Percentiles rank a stretch among this genome's conserved stretches.
Evolutionary conservation across 805 yeast species (phyloP).

Genomic region (Jamesozyma hellenica): DNA sequence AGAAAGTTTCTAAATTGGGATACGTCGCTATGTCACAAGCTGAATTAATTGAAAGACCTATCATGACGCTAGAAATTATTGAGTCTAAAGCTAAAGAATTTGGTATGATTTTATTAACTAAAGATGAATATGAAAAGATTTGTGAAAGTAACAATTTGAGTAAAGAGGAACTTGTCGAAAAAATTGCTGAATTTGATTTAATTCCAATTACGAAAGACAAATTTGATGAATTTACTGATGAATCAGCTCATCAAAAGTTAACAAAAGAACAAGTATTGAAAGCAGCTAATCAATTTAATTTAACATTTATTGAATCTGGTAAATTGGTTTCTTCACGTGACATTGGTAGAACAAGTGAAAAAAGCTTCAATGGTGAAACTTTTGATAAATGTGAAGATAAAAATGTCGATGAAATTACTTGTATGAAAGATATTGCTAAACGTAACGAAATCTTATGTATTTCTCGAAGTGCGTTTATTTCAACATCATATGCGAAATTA

Average conservation of each 20-base stretch:
- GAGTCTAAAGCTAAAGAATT: conserved; percentile 8
- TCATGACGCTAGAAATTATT: neutral
- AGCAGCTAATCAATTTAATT: conserved; percentile 20
- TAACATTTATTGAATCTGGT: conserved; percentile 5
- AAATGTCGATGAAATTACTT: conserved; percentile 10
- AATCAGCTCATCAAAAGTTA: conserved; percentile 23
- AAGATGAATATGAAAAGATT: conserved; percentile 1
- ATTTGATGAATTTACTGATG: conserved; percentile 22
- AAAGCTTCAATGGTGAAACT: conserved; percentile 2
- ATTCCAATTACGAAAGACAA: conserved; percentile 31
- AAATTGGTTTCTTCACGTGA: conserved; percentile 7
- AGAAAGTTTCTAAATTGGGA: conserved; percentile 14
- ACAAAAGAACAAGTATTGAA: conserved; percentile 14
- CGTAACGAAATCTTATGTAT: conserved; percentile 42
- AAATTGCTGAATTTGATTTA: conserved; percentile 11
- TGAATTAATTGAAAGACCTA: conserved; percentile 5
- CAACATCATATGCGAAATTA: conserved; percentile 47
- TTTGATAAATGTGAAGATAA: conserved; percentile 7
- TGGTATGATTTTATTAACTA: conserved; percentile 10
- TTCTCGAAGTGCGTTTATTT: conserved; percentile 50
- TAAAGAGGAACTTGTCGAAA: conserved; percentile 8
- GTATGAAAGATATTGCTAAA: conserved; percentile 34
- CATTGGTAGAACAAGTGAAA: neutral
- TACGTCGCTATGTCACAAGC: conserved; percentile 11
- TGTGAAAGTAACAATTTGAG: neutral